These are phyloP conservation scores for Sporisorium exsertum DNA, from an alignment of 1,284 basidiomycete species.

Conservation along the genomic window DNA sequence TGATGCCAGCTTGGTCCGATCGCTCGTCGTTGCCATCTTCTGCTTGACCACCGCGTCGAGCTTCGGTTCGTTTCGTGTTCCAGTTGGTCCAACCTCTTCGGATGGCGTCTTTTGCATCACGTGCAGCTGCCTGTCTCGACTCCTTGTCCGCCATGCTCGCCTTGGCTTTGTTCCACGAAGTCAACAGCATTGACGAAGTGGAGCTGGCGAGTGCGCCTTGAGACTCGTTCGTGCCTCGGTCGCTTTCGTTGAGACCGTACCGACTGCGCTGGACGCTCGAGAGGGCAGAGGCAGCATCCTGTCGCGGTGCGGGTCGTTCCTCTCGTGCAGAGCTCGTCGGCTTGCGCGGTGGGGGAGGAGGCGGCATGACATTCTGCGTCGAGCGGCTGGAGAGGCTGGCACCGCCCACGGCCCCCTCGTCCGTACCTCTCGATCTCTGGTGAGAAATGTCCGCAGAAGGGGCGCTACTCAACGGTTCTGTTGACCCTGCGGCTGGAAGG, in stretches of 20 bases:
- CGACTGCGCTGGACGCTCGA: slow-evolving; percentile 40
- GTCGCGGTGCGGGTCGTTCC: slow-evolving; percentile 11
- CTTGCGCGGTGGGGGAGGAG: slow-evolving; percentile 37
- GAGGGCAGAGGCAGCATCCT: slow-evolving; percentile 40
- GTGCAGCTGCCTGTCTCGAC: slow-evolving; percentile 58
- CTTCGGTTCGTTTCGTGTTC: slow-evolving; percentile 53
- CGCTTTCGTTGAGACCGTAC: slow-evolving; percentile 33
- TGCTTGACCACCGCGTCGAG: slow-evolving; percentile 14
- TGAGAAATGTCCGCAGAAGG: slow-evolving; percentile 5
- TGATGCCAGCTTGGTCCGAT: slow-evolving; percentile 24
- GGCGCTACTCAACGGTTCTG: not conserved
- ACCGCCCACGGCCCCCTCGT: not conserved
- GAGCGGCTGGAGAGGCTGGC: not conserved
- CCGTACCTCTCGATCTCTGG: slow-evolving; percentile 6
- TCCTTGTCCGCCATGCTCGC: slow-evolving; percentile 67
- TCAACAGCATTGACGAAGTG: slow-evolving; percentile 40
- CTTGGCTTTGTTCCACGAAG: slow-evolving; percentile 63
- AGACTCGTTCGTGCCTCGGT: slow-evolving; percentile 13
- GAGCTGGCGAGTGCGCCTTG: slow-evolving; percentile 10
- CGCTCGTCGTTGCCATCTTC: slow-evolving; percentile 12
- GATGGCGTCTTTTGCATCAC: slow-evolving; percentile 66
- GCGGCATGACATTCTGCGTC: slow-evolving; percentile 16
- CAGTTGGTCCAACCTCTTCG: slow-evolving; percentile 65
- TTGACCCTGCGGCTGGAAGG: not conserved
- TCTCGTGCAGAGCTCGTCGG: slow-evolving; percentile 4